phyloP scores from a whole-genome alignment of 345 rosid species.

The Eucalyptus erythrocorys region DNA sequence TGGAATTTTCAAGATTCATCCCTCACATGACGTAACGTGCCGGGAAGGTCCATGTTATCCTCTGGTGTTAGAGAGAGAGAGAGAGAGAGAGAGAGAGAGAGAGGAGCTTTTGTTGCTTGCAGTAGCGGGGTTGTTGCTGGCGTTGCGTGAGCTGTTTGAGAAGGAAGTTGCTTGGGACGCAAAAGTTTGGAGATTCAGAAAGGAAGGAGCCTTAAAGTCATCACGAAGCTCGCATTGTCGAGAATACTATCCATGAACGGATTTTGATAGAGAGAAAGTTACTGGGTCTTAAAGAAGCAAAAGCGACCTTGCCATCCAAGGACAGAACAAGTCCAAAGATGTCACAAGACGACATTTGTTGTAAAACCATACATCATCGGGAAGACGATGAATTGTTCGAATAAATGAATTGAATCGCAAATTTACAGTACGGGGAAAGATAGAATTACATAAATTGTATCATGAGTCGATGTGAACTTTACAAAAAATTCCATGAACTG shows the following conservation, averaged over 20 bases:
- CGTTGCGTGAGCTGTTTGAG: neutral
- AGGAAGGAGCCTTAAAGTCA: neutral
- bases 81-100: neutral
- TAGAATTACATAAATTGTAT: neutral
- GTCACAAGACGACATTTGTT: neutral
- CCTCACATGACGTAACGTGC: neutral
- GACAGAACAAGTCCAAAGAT: neutral
- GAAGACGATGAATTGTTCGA: neutral
- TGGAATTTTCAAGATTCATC: neutral
- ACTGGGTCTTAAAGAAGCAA: neutral
- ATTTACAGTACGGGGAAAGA: neutral
- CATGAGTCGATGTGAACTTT: neutral
- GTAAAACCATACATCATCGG: neutral
- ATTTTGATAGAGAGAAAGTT: neutral
- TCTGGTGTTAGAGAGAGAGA: neutral
- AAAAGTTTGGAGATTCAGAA: neutral
- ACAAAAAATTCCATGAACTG: neutral
- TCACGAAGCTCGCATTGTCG: neutral
- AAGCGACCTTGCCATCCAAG: neutral
- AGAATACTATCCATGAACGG: neutral
- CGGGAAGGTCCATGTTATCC: neutral
- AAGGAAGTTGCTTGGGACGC: neutral
- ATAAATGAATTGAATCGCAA: neutral
- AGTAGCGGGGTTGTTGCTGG: neutral
- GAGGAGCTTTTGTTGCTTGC: neutral